A percentile compares a stretch with the other conserved stretches of the same genome.
phyloP scores from a whole-genome alignment of 1,284 basidiomycete species.

The Cutaneotrichosporon sp. region DNA sequence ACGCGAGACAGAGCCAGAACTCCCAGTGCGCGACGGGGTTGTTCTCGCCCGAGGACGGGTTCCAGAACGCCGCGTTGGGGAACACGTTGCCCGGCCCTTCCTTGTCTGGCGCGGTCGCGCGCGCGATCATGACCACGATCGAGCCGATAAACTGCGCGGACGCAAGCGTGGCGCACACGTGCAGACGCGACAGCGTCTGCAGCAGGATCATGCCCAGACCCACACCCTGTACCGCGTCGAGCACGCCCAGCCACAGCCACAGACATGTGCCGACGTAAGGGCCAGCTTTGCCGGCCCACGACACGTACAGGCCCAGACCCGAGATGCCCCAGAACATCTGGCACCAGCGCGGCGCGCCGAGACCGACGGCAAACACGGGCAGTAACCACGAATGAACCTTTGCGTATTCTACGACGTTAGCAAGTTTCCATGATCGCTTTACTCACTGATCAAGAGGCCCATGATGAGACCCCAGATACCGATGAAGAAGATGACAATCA shows the following conservation, averaged over 20 bases:
- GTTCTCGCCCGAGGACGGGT: conserved; percentile 55
- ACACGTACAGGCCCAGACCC: conserved; percentile 63
- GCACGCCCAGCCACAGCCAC: conserved; percentile 89
- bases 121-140: conserved; percentile 47
- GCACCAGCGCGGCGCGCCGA: conserved; percentile 88
- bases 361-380: conserved; percentile 85
- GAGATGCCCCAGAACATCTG: conserved; percentile 56
- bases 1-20: conserved; percentile 76
- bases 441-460: conserved; percentile 60
- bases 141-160: conserved; percentile 62
- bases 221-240: conserved; percentile 87
- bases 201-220: conserved; percentile 89
- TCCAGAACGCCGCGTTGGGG: conserved; percentile 85
- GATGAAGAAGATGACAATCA: conserved; percentile 77
- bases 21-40: conserved; percentile 50
- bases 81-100: conserved; percentile 81
- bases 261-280: conserved; percentile 79
- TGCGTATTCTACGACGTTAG: conserved; percentile 56
- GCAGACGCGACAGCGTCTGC: conserved; percentile 82
- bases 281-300: conserved; percentile 76
- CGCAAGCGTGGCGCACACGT: conserved; percentile 84
- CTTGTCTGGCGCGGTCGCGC: conserved; percentile 47
- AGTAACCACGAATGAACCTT: conserved; percentile 91
- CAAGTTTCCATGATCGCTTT: neutral
- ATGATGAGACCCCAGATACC: conserved; percentile 74